Evolutionary conservation across 2,329 filamentous ascomycete genomes (phyloP).

Genomic region (Phyllosticta citribraziliensis): DNA sequence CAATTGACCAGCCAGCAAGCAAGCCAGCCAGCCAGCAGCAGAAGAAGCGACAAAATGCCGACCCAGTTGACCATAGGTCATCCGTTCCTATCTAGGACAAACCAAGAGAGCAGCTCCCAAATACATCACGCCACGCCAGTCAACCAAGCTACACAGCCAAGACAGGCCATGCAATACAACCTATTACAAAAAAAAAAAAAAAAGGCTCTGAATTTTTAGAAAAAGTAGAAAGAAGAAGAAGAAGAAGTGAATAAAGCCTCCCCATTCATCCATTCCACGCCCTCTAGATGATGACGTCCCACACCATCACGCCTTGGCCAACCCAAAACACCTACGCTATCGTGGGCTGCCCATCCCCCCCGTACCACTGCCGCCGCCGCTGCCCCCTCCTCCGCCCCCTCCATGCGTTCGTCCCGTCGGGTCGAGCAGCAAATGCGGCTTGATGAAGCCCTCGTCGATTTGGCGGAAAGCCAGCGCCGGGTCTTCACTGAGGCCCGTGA

Average conservation of each 20-base stretch:
- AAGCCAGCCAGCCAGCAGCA: no score
- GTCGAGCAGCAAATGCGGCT: slow-evolving; percentile 80
- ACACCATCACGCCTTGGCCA: not conserved
- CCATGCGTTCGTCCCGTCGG: slow-evolving; percentile 25
- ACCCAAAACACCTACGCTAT: not conserved
- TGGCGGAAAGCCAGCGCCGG: slow-evolving; percentile 84
- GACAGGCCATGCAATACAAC: no score
- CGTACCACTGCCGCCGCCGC: not conserved
- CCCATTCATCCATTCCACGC: not conserved
- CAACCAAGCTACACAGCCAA: no score
- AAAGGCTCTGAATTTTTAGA: no score
- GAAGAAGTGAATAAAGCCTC: not conserved
- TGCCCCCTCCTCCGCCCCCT: slow-evolving; percentile 13
- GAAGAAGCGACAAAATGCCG: no score
- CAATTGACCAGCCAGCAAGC: no score
- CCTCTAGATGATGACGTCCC: not conserved
- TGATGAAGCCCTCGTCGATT: slow-evolving; percentile 92
- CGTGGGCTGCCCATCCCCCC: not conserved
- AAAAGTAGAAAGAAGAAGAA: no score
- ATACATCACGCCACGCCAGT: no score
- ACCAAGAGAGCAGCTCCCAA: no score
- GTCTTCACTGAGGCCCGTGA: slow-evolving; percentile 70
- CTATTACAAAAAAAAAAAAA: no score
- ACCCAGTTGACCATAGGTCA: no score
- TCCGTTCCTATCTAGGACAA: no score